phyloP scores from a whole-genome alignment of 2,329 filamentous ascomycete species.

The Beauveria sp. region DNA sequence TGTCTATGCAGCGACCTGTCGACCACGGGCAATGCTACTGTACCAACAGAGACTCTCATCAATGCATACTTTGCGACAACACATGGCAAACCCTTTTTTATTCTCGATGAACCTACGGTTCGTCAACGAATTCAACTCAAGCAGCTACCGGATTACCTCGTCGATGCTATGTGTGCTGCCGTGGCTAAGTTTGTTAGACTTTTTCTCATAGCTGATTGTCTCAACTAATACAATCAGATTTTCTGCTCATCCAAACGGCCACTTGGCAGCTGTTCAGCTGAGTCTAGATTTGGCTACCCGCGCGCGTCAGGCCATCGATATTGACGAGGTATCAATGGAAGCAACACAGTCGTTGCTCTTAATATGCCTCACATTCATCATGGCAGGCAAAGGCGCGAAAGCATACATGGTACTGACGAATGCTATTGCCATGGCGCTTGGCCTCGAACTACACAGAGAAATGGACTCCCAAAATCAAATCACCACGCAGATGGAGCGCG shows the following conservation, averaged over 20 bases:
- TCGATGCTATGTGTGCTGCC: slow-evolving; percentile 53
- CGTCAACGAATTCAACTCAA: slow-evolving; percentile 64
- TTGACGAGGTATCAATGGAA: slow-evolving; percentile 75
- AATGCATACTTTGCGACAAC: slow-evolving; percentile 74
- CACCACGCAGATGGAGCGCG: slow-evolving; percentile 56
- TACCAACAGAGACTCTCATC: slow-evolving; percentile 56
- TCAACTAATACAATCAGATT: slow-evolving; percentile 44
- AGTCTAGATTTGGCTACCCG: slow-evolving; percentile 68
- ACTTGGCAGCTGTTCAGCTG: slow-evolving; percentile 57
- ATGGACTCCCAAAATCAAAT: slow-evolving; percentile 54
- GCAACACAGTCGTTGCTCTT: slow-evolving; percentile 68
- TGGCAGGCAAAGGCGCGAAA: slow-evolving; percentile 72
- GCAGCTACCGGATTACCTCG: slow-evolving; percentile 50
- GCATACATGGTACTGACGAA: slow-evolving; percentile 81
- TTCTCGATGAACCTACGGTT: slow-evolving; percentile 69
- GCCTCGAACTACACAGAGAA: slow-evolving; percentile 74
- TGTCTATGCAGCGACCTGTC: slow-evolving; percentile 34
- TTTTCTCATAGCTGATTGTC: background rate
- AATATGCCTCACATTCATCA: slow-evolving; percentile 67
- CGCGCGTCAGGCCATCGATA: slow-evolving; percentile 63
- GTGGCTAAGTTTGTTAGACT: slow-evolving; percentile 46
- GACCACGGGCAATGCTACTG: slow-evolving; percentile 24
- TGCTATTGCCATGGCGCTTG: slow-evolving; percentile 75
- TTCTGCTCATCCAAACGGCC: slow-evolving; percentile 57
- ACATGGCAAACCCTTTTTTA: slow-evolving; percentile 74